Conservation (phyloP, 2,329 filamentous ascomycete genomes). For the Fusarium denticulatum region DNA sequence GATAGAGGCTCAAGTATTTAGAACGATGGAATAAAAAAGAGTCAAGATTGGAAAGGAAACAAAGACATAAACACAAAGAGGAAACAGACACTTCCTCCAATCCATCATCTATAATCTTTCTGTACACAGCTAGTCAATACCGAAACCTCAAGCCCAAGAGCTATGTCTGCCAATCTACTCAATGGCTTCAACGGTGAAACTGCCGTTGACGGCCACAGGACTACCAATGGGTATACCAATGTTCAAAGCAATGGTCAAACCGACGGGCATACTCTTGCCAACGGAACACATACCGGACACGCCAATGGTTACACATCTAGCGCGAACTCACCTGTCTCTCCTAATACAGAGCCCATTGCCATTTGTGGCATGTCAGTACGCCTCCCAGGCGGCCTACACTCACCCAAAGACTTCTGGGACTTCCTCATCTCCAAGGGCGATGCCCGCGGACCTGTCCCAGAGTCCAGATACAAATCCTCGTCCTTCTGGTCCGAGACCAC, state of each 20-base stretch:
- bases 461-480: not conserved
- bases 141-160: too few species aligned
- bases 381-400: not conserved
- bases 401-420: not conserved
- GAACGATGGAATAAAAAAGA: too few species aligned
- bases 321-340: not conserved
- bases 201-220: not conserved
- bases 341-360: not conserved
- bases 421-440: not conserved
- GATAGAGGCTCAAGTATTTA: too few species aligned
- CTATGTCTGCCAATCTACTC: not conserved
- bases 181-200: not conserved
- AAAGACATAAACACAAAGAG: too few species aligned
- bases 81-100: too few species aligned
- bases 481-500: not conserved
- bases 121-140: too few species aligned
- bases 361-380: slow-evolving; percentile 3
- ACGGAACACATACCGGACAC: not conserved
- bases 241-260: not conserved
- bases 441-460: not conserved
- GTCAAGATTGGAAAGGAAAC: too few species aligned
- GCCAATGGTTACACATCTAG: not conserved
- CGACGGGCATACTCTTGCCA: not conserved
- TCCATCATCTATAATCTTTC: too few species aligned
- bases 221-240: not conserved